Evolutionary conservation across 495 filamentous ascomycete genomes (phyloP).

Genomic region (Neurospora sp.): DNA sequence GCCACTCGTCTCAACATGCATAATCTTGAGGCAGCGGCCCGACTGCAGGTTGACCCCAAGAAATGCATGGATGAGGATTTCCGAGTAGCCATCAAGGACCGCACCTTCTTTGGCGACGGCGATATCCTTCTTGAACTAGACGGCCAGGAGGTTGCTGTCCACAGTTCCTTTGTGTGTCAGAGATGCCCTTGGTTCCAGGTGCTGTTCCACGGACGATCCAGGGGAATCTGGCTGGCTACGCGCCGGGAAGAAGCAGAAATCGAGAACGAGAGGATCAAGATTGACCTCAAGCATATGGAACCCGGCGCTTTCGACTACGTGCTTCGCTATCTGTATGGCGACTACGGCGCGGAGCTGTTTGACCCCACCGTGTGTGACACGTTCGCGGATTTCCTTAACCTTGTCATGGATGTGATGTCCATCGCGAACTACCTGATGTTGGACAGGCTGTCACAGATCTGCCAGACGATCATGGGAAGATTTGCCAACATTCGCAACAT

Average conservation of each 20-base stretch:
- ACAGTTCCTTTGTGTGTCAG: constrained; percentile 69
- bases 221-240: constrained; percentile 68
- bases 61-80: constrained; percentile 59
- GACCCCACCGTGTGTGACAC: constrained; percentile 60
- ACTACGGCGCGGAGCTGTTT: constrained; percentile 72
- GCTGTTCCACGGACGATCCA: constrained; percentile 75
- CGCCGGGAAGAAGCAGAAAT: constrained; percentile 36
- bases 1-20: constrained; percentile 55
- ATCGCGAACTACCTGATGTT: constrained; percentile 93
- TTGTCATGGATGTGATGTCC: constrained; percentile 85
- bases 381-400: constrained; percentile 74
- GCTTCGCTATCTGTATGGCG: constrained; percentile 73
- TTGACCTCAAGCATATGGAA: constrained; percentile 77
- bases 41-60: constrained; percentile 57
- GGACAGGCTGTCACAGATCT: constrained; percentile 78
- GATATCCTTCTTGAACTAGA: constrained; percentile 72
- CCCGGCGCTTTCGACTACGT: constrained; percentile 66
- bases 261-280: constrained; percentile 45
- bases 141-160: constrained; percentile 52
- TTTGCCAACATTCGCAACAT: constrained; percentile 86
- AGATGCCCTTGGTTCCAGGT: constrained; percentile 89
- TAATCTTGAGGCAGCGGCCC: constrained; percentile 62
- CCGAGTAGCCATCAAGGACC: constrained; percentile 52
- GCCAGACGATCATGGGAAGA: constrained; percentile 76
- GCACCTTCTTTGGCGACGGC: constrained; percentile 58